These are phyloP conservation scores for Gomphus bonarii DNA, from an alignment of 1,284 basidiomycete genomes.

Conservation along the genomic window DNA sequence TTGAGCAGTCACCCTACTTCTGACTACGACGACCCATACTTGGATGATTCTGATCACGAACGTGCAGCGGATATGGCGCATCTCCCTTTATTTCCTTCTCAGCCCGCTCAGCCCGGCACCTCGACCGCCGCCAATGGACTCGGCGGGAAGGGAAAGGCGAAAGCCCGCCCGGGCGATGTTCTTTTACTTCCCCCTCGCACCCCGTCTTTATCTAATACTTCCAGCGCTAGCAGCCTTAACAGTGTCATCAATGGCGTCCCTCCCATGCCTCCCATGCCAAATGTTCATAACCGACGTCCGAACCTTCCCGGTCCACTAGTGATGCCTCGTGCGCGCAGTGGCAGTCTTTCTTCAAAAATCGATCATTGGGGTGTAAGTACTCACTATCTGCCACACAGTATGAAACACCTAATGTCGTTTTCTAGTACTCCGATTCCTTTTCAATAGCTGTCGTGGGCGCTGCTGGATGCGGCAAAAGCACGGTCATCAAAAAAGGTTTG, in stretches of 20 bases:
- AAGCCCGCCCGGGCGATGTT: not conserved
- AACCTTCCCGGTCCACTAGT: not conserved
- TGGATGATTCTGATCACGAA: conserved; percentile 45
- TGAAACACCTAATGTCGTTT: not conserved
- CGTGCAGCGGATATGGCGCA: conserved; percentile 29
- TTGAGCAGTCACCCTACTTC: conserved; percentile 32
- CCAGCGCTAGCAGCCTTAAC: not conserved
- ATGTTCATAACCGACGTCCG: not conserved
- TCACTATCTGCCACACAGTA: not conserved
- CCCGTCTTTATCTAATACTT: not conserved
- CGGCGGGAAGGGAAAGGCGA: conserved; percentile 30
- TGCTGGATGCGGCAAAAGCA: conserved; percentile 60
- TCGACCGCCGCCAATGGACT: conserved; percentile 52
- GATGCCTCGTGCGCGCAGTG: conserved; percentile 1
- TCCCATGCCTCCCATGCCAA: not conserved
- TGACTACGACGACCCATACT: conserved; percentile 28
- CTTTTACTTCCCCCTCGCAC: conserved; percentile 7
- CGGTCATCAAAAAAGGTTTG: conserved; percentile 57
- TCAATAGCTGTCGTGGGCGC: conserved; percentile 60
- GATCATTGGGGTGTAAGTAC: not conserved
- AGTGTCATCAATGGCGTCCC: not conserved
- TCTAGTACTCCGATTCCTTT: not conserved
- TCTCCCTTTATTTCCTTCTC: not conserved
- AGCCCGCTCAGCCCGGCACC: conserved; percentile 54
- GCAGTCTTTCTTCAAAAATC: not conserved